Percentiles rank a stretch among this genome's conserved stretches.
phyloP scores from a whole-genome alignment of 164 flowering plant genomes.

The Amborella trichopoda region DNA sequence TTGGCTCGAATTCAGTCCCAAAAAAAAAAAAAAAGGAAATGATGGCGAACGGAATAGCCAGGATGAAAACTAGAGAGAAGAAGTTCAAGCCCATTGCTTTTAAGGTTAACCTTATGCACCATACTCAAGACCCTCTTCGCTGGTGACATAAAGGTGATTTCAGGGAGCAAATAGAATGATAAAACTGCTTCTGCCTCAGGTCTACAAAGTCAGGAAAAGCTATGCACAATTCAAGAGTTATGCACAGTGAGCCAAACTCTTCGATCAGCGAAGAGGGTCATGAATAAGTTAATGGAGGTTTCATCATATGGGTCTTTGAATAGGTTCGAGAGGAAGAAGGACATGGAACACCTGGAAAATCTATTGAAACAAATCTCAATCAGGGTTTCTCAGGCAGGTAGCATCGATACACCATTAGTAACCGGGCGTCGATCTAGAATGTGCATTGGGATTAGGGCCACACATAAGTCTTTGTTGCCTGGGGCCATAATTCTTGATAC shows the following conservation, averaged over 20 bases:
- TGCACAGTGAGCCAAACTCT: constrained; percentile 54
- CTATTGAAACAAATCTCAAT: constrained; percentile 46
- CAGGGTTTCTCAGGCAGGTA: constrained; percentile 62
- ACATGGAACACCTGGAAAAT: constrained; percentile 62
- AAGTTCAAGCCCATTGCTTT: no score
- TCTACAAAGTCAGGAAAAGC: no score
- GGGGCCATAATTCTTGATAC: constrained; percentile 16
- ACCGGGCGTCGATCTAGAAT: constrained; percentile 76
- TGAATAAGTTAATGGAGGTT: constrained; percentile 32
- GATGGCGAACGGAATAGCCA: no score
- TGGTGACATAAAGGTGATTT: no score
- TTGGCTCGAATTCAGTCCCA: no score
- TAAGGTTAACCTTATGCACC: no score
- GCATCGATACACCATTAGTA: constrained; percentile 60
- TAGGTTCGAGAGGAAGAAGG: constrained; percentile 75
- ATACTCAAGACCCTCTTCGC: no score
- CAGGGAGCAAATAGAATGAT: no score
- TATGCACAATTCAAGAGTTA: constrained; percentile 27
- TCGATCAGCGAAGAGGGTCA: constrained; percentile 32
- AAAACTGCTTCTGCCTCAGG: no score
- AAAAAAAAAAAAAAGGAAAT: no score
- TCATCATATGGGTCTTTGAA: constrained; percentile 8
- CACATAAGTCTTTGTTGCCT: constrained; percentile 61
- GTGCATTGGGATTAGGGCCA: constrained; percentile 80
- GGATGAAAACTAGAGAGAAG: no score